Conservation (phyloP, 2,329 filamentous ascomycete species). For the Apiospora malaysiana region DNA sequence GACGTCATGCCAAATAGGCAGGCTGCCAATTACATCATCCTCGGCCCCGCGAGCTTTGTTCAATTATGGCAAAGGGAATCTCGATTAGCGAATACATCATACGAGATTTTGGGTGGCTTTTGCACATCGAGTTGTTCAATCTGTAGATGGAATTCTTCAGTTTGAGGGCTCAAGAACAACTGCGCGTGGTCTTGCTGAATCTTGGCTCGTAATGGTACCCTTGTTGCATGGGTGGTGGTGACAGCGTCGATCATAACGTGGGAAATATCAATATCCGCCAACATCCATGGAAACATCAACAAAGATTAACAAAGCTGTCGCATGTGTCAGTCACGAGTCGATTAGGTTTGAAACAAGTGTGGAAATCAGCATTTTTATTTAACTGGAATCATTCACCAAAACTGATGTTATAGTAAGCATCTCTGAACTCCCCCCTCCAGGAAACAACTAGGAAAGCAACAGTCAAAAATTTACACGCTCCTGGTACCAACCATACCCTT, state of each 20-base stretch:
- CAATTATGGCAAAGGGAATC: background rate
- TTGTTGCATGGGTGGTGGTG: background rate
- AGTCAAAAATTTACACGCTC: conserved; percentile 7
- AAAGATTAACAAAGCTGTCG: background rate
- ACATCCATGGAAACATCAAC: background rate
- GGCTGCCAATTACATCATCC: conserved; percentile 9
- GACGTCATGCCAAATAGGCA: conserved; percentile 1
- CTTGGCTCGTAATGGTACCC: background rate
- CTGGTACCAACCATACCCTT: conserved; percentile 16
- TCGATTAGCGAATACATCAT: background rate
- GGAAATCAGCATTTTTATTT: background rate
- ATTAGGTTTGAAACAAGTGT: background rate
- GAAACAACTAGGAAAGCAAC: background rate
- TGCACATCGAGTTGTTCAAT: background rate
- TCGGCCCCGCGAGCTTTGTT: background rate
- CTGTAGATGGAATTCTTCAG: background rate
- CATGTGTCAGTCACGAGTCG: background rate
- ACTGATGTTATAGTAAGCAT: conserved; percentile 10
- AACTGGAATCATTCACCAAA: conserved; percentile 1
- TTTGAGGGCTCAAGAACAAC: too few relatives aligned
- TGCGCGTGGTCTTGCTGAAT: background rate
- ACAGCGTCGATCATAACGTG: conserved; percentile 5
- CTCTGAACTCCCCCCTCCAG: background rate
- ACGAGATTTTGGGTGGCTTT: background rate
- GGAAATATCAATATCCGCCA: background rate